Evolutionary conservation across 371 early-diverging fungal genomes (phyloP).

Genomic region (Basidiobolus meristosporus): DNA sequence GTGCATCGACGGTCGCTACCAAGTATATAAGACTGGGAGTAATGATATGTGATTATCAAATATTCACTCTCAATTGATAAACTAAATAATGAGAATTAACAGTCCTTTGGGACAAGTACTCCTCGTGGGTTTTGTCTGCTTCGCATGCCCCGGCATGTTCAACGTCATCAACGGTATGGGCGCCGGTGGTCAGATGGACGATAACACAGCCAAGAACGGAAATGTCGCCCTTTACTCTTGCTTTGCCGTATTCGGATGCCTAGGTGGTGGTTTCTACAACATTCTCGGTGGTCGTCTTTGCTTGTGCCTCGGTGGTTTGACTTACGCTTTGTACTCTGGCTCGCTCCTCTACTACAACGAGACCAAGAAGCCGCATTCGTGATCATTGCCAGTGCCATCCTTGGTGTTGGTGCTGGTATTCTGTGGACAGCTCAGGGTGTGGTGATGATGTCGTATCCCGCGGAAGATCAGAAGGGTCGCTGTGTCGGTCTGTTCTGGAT

Average conservation of each 20-base stretch:
- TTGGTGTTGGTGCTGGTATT: too few relatives aligned
- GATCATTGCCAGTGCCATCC: too few relatives aligned
- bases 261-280: slow-evolving; percentile 38
- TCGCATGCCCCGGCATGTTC: slow-evolving; percentile 81
- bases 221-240: slow-evolving; percentile 43
- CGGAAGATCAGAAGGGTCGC: slow-evolving; percentile 49
- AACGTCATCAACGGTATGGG: slow-evolving; percentile 54
- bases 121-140: too few relatives aligned
- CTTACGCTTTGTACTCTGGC: slow-evolving; percentile 29
- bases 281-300: slow-evolving; percentile 25
- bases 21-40: too few relatives aligned
- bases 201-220: slow-evolving; percentile 35
- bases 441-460: too few relatives aligned
- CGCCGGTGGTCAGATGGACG: slow-evolving; percentile 46
- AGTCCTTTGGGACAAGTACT: too few relatives aligned
- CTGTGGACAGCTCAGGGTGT: too few relatives aligned
- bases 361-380: slow-evolving; percentile 63
- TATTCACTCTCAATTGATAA: too few relatives aligned
- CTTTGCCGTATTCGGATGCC: too few relatives aligned
- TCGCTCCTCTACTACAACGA: slow-evolving; percentile 28
- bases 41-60: too few relatives aligned
- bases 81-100: too few relatives aligned
- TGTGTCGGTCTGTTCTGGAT: slow-evolving; percentile 66
- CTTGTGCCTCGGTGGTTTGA: slow-evolving; percentile 25
- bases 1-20: too few relatives aligned